Base-by-base conservation (phyloP, 2,329 filamentous ascomycete species). In the Amauroascus verrucosus region DNA sequence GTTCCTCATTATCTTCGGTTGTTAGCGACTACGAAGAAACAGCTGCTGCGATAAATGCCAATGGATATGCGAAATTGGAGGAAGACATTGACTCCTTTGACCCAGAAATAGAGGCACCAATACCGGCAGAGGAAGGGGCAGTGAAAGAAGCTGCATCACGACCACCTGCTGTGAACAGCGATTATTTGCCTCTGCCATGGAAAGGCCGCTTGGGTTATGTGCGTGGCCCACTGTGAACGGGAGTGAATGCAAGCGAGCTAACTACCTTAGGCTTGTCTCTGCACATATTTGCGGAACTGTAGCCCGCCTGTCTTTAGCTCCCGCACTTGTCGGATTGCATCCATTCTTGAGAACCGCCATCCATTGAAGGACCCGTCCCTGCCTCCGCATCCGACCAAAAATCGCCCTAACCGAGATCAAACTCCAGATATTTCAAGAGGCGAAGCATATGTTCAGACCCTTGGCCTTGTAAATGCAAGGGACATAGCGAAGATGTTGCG, bases 301-400 rank as follows among this genome's bases (percentile, higher is more conserved):
- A 91, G 83, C 57, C 87, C 88, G 6, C 83, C 91, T 0, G 82
- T 97, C 1, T 97, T 96, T 68, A 86, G 84, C 59, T 96, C 91
- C 0, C 81, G 91, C 53, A 96, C 91, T 0, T 96, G 90, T 65
- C 85, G 90, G 28, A 91, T 97, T 57, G 78, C 87, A 1, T 95
- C 88, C 0, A 95, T 97, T 41, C 66, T 96, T 9, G 89, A 96
- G 54, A 88, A 96, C 62, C 82, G 88, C 7, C 82, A 95, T 67
- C 88, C 90, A 0, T 75, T 96, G 1, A 76, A 77, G 59, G 83
- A 95, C 59, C 84, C 87, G 0, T 77, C 78, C 0, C 81, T 86
- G 61, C 86, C 88, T 0, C 83, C 88, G 58, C 89, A 95, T 66
- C 63, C 86, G 0, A 90, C 81, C 16, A 95, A 93, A 69, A 96